A percentile compares a stretch with the other conserved stretches of the same genome.
Conservation (phyloP, 768 basidiomycete genomes). For the Austroboletus festivus region DNA sequence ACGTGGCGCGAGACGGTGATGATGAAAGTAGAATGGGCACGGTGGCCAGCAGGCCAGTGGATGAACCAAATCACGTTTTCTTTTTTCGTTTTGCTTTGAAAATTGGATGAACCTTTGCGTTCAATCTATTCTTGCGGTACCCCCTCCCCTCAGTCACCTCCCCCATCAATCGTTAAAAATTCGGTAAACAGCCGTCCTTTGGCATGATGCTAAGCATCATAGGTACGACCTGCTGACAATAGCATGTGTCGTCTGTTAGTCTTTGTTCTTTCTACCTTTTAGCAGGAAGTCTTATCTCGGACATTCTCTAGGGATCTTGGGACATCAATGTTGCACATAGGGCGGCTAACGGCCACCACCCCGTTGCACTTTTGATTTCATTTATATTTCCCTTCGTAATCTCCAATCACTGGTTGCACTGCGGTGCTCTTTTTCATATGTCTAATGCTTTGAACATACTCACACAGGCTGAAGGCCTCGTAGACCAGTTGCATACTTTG, state of each 20-base stretch:
- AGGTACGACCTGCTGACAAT: conserved; percentile 3
- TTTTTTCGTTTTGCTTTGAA: conserved; percentile 11
- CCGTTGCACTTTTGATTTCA: conserved; percentile 13
- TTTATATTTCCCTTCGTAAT: neutral
- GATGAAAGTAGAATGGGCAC: conserved; percentile 5
- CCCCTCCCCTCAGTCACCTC: conserved; percentile 13
- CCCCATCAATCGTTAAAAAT: neutral
- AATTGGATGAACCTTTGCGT: conserved; percentile 8
- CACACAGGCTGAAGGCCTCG: conserved; percentile 35
- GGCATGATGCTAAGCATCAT: conserved; percentile 27
- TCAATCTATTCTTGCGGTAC: conserved; percentile 18
- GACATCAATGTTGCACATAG: conserved; percentile 15
- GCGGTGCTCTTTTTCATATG: conserved; percentile 9
- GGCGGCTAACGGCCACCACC: conserved; percentile 31
- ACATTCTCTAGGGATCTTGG: conserved; percentile 13
- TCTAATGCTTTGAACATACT: conserved; percentile 25
- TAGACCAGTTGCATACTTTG: conserved; percentile 24
- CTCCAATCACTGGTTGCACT: conserved; percentile 10
- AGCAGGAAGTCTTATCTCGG: conserved; percentile 10
- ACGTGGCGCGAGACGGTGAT: conserved; percentile 31
- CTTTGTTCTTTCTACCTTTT: conserved; percentile 3
- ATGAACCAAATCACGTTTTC: conserved; percentile 10
- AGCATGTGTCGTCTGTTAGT: conserved; percentile 8
- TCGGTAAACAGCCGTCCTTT: neutral
- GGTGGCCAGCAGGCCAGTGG: conserved; percentile 15